Conservation (phyloP, 1,284 basidiomycete species). For the Ceratobasidium papillatum region DNA sequence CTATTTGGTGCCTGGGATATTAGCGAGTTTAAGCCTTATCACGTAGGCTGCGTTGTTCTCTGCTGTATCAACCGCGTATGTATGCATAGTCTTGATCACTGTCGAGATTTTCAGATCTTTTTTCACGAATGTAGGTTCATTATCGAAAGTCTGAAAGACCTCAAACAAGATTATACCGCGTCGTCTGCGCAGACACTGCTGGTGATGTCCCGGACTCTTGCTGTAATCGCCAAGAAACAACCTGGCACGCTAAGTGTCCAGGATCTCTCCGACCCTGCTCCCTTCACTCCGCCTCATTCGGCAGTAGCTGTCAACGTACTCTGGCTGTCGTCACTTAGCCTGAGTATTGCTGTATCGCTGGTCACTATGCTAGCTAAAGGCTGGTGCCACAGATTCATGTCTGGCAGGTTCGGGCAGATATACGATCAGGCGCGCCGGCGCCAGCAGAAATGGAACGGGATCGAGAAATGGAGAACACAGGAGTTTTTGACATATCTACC, state of each 20-base stretch:
- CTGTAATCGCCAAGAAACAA: neutral
- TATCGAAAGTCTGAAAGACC: neutral
- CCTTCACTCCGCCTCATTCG: neutral
- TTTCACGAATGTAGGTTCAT: neutral
- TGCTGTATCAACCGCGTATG: conserved; percentile 13
- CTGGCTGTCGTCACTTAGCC: conserved; percentile 4
- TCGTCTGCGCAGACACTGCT: neutral
- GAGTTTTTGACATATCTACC: conserved; percentile 18
- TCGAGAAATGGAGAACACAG: conserved; percentile 15
- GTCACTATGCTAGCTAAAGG: neutral
- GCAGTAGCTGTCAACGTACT: conserved; percentile 17
- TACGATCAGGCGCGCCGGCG: conserved; percentile 14
- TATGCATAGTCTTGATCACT: no score
- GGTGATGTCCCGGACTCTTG: neutral
- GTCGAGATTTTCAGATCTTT: neutral
- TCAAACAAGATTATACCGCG: neutral
- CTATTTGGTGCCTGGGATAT: neutral
- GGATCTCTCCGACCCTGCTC: no score
- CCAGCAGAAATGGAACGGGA: conserved; percentile 9
- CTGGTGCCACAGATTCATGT: neutral
- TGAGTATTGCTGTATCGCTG: neutral
- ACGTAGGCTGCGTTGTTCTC: conserved; percentile 27
- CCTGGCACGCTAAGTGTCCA: neutral
- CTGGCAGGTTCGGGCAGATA: neutral
- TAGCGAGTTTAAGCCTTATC: neutral